Base-by-base conservation (phyloP, 495 filamentous ascomycete genomes). In the Delitschia confertaspora region DNA sequence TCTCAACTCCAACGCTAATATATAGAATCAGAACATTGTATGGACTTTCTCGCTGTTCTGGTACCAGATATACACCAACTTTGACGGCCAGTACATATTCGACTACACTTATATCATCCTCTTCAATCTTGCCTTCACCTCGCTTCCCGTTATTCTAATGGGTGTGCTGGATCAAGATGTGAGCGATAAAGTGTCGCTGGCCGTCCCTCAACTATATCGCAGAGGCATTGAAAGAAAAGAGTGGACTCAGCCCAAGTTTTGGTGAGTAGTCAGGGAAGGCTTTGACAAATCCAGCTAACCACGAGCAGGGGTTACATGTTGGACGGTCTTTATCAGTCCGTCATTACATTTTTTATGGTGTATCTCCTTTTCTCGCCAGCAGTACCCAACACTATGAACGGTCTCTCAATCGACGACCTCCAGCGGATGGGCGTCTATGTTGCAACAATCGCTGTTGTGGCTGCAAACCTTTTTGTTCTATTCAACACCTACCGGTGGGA, bases 111-210 rank as follows among this genome's bases (percentile, higher is more conserved):
- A 96, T 65, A 91, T 96, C 55, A 71, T 96, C 37, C 67, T 95
- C 46, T 91, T 91, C 73, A 99, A 96, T 65, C 72, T 99, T 55
- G 85, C 88, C 18, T 99, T 99, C 65, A 96, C 93, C 9, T 99
- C 93, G 9, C 67, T 99, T 11, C 88, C 93, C 1, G 83, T 95
- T 40, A 86, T 95, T 46, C 76, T 99, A 53, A 91, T 96, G 77
- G 93, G 93, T 56, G 86, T 99, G 27, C 72, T 99, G 43, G 93
- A 99, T 54, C 93, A 99, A 65, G 93, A 99, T 65, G 91, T 99
- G 22, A 80, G 79, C 53, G 93, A 96, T 62, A 81, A 78, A 57
- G 85, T 99, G 17, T 95, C 93, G 6, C 69, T 99, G 29, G 88
- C 84, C 39, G 88, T 96, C 38, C 93, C 93, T 21, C 88, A 96